These are phyloP conservation scores for Solanum appendiculatum DNA, from an alignment of 257 asterid genomes.

Conservation along the genomic window DNA sequence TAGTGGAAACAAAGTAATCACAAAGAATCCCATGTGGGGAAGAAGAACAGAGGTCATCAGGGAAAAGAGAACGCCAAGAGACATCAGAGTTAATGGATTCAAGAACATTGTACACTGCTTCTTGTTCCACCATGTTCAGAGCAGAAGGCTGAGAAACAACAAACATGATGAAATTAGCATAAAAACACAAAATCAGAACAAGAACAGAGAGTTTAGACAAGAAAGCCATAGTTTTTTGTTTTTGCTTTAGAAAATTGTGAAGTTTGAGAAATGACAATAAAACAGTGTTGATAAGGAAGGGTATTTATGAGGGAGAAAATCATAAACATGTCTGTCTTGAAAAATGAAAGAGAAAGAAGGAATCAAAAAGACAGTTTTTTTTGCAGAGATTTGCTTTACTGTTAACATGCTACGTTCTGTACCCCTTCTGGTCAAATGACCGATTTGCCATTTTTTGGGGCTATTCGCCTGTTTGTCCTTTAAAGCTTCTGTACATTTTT, in stretches of 20 bases:
- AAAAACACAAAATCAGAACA: background rate
- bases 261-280: background rate
- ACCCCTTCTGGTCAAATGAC: background rate
- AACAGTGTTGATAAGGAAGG: background rate
- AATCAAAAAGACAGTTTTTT: conserved; percentile 15
- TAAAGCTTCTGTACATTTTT: background rate
- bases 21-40: conserved; percentile 91
- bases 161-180: background rate
- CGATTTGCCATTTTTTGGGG: background rate
- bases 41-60: conserved; percentile 74
- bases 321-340: conserved; percentile 31
- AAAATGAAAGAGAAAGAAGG: conserved; percentile 28
- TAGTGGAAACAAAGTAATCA: conserved; percentile 29
- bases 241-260: background rate
- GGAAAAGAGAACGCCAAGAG: conserved; percentile 60
- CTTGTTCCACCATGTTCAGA: conserved; percentile 55
- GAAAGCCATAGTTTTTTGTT: background rate
- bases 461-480: background rate
- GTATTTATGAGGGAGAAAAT: background rate
- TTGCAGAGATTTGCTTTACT: conserved; percentile 37
- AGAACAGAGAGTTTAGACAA: background rate
- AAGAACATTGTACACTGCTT: conserved; percentile 53
- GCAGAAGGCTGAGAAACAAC: conserved; percentile 42
- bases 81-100: conserved; percentile 50
- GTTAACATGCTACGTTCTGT: conserved; percentile 12